Evolutionary conservation across 148 eudicot genomes (phyloP).

Genomic region (Bassia scoparia): DNA sequence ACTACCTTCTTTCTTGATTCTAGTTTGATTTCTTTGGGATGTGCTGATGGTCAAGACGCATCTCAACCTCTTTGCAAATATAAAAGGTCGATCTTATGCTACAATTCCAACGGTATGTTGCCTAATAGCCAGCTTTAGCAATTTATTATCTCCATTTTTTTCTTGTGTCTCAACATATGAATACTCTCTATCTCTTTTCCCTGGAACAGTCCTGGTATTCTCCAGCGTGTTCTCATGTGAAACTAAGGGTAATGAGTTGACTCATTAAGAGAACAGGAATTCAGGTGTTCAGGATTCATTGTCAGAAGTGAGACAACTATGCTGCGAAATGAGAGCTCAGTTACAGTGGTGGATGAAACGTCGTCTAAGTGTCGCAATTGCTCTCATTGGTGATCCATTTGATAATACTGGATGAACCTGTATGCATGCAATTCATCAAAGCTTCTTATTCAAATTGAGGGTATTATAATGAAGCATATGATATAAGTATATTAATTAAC

Average conservation of each 20-base stretch:
- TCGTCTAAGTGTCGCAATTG: constrained; percentile 91
- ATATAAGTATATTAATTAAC: background rate
- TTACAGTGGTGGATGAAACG: constrained; percentile 99
- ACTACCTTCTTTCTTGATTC: background rate
- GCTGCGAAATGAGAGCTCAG: constrained; percentile 74
- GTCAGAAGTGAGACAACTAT: constrained; percentile 61
- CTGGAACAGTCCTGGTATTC: too few species aligned
- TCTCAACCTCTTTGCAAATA: constrained; percentile 68
- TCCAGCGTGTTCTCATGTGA: too few species aligned
- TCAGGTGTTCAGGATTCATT: constrained; percentile 66
- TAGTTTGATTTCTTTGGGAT: constrained; percentile 86
- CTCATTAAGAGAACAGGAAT: too few species aligned
- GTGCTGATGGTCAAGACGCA: constrained; percentile 78
- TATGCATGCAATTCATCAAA: constrained; percentile 20
- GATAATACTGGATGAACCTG: constrained; percentile 92
- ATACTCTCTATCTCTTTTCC: background rate
- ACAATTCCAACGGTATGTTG: constrained; percentile 44
- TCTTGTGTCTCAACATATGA: background rate
- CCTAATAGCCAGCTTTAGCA: background rate
- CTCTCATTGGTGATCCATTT: constrained; percentile 95
- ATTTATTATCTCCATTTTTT: background rate
- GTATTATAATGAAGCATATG: background rate
- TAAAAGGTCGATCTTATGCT: constrained; percentile 65
- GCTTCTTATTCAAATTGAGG: background rate
- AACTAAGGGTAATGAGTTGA: too few species aligned